Conservation (phyloP, 164 flowering plant species). For the Aristolochia contorta region DNA sequence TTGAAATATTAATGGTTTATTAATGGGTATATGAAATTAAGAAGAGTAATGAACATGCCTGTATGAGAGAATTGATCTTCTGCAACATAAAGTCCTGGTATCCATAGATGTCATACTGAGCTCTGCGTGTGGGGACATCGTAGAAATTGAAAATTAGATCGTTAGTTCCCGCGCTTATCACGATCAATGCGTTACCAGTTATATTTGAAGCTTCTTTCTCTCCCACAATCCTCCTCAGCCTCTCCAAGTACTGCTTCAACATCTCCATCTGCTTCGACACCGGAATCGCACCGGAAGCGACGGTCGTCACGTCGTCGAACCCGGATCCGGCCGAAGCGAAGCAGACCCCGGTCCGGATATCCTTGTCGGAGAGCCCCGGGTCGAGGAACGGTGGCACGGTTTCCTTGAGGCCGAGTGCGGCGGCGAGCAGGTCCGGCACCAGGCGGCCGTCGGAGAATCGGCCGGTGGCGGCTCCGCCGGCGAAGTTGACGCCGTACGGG, state of each 20-base stretch:
- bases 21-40: neutral
- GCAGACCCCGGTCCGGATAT: slow-evolving; percentile 31
- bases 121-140: slow-evolving; percentile 21
- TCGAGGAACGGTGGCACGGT: slow-evolving; percentile 34
- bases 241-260: slow-evolving; percentile 23
- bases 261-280: slow-evolving; percentile 21
- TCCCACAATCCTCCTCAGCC: slow-evolving; percentile 27
- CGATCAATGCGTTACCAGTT: slow-evolving; percentile 19
- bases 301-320: slow-evolving; percentile 26
- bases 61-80: neutral
- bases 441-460: slow-evolving; percentile 53
- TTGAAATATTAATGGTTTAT: too few relatives aligned
- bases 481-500: slow-evolving; percentile 40
- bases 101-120: slow-evolving; percentile 11
- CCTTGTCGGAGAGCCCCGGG: slow-evolving; percentile 10
- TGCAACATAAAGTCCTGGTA: slow-evolving; percentile 36
- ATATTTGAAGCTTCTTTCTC: slow-evolving; percentile 19
- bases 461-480: slow-evolving; percentile 32
- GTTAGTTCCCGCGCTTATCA: slow-evolving; percentile 43
- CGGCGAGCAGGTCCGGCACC: slow-evolving; percentile 38
- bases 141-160: slow-evolving; percentile 25
- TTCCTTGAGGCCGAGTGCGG: slow-evolving; percentile 27
- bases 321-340: slow-evolving; percentile 62
- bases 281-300: slow-evolving; percentile 15
- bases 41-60: too few relatives aligned